Base-by-base conservation (phyloP, 2,329 filamentous ascomycete species). In the Aureobasidium zeae region DNA sequence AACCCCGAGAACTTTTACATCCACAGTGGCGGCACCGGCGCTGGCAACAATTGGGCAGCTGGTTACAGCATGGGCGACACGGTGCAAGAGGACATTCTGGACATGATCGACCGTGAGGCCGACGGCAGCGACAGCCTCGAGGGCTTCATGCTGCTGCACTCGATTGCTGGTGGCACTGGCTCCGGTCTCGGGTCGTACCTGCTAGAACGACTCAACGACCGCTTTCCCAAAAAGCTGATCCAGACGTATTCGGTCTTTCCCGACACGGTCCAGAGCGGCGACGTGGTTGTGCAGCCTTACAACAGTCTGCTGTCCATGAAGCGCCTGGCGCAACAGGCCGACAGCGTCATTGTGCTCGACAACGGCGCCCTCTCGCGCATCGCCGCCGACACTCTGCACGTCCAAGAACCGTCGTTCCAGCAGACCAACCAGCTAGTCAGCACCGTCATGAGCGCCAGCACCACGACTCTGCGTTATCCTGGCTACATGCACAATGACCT, bases 401-500 rank as follows among this genome's bases (percentile, higher is more conserved):
- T 96, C 8, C 87, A 95, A 64, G 84, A 94, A 59, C 88, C 91
- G 0, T 94, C 87, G 0, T 95, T 95, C 62, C 83, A 94, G 55
- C 93, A 98, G 63, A 98, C 91, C 1, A 98, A 98, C 61, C 91
- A 96, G 63, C 73, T 98, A 25, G 89, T 83, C 60, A 83, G 77
- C 75, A 98, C 93, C 1, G 93, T 98, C 62, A 98, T 98, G 91
- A 95, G 88, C 25, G 91, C 91, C 28, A 93, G 86, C 59, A 98
- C 91, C 3, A 96, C 89, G 8, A 95, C 93, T 2, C 77, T 98
- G 38, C 78, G 91, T 59, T 98, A 98, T 62, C 91, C 91, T 1
- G 91, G 91, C 28, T 98, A 98, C 67, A 98, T 98, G 91, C 91
- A 98, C 71, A 98, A 98, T 64, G 91, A 98, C 60, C 81, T 98